phyloP scores from a whole-genome alignment of 441 rosid species.

The Arabidopsis lyrata region DNA sequence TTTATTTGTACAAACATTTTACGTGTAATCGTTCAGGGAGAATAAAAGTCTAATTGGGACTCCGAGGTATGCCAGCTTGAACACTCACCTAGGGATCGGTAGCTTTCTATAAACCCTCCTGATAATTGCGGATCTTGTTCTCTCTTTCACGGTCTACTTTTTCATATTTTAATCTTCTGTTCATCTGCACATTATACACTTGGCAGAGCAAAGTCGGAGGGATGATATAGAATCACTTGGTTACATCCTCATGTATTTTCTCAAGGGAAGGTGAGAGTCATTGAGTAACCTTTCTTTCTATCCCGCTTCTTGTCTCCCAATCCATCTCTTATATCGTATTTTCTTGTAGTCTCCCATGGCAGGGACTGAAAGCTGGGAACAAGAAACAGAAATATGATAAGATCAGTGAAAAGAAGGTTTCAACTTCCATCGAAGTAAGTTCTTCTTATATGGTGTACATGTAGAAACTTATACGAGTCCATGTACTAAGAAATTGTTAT shows the following conservation, averaged over 20 bases:
- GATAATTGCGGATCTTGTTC: neutral
- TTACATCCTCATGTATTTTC: conserved; percentile 86
- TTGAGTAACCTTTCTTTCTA: conserved; percentile 23
- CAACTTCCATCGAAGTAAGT: conserved; percentile 88
- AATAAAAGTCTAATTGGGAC: conserved; percentile 93
- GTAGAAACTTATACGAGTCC: neutral
- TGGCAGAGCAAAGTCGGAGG: conserved; percentile 94
- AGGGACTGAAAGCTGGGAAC: conserved; percentile 90
- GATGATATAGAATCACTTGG: conserved; percentile 99
- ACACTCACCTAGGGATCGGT: conserved; percentile 96
- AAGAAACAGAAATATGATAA: conserved; percentile 96
- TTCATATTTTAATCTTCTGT: conserved; percentile 19
- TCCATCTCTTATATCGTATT: conserved; percentile 33
- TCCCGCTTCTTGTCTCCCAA: conserved; percentile 21
- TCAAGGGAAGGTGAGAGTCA: conserved; percentile 81
- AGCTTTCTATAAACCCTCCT: conserved; percentile 23
- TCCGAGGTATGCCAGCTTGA: conserved; percentile 95
- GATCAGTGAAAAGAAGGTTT: conserved; percentile 87
- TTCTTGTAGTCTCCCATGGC: conserved; percentile 88
- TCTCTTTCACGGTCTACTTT: neutral
- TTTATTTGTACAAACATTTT: no score
- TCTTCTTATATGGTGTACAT: conserved; percentile 7
- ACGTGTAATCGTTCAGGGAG: conserved; percentile 65
- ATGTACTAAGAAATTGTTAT: conserved; percentile 6
- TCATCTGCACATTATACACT: conserved; percentile 10